A percentile compares a stretch with the other conserved stretches of the same genome.
Evolutionary conservation across 1,284 basidiomycete genomes (phyloP).

Genomic region (Cutaneotrichosporon sp.): DNA sequence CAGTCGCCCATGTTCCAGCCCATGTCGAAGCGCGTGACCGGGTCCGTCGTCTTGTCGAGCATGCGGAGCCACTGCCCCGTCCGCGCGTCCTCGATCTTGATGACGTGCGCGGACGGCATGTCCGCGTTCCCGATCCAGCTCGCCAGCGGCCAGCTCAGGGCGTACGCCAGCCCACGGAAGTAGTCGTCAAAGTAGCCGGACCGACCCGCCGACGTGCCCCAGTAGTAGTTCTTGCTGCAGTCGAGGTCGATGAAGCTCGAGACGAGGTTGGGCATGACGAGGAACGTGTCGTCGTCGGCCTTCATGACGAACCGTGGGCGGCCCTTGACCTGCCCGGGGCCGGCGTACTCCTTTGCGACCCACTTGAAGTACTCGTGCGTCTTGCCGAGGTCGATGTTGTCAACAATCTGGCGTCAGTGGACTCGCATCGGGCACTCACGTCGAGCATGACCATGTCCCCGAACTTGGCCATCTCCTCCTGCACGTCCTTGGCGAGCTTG

Average conservation of each 20-base stretch:
- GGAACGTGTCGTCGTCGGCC: constrained; percentile 55
- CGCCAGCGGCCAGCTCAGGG: constrained; percentile 54
- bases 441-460: constrained; percentile 53
- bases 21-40: constrained; percentile 50
- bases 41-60: constrained; percentile 50
- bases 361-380: constrained; percentile 55
- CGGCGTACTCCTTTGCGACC: constrained; percentile 48
- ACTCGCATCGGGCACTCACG: constrained; percentile 29
- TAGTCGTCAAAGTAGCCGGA: constrained; percentile 51
- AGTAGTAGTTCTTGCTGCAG: constrained; percentile 54
- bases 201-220: constrained; percentile 52
- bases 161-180: constrained; percentile 55
- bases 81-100: constrained; percentile 54
- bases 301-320: constrained; percentile 55
- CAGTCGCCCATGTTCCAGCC: constrained; percentile 56
- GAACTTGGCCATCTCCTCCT: constrained; percentile 44
- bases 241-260: constrained; percentile 50
- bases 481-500: constrained; percentile 14
- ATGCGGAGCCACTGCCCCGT: constrained; percentile 53
- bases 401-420: constrained; percentile 40
- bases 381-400: constrained; percentile 55
- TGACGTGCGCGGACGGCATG: constrained; percentile 49
- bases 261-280: constrained; percentile 55
- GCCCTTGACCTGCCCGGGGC: constrained; percentile 45
- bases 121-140: constrained; percentile 53